Evolutionary conservation across 208 protist genomes (phyloP).

Genomic region (Trypanosoma congolense): DNA sequence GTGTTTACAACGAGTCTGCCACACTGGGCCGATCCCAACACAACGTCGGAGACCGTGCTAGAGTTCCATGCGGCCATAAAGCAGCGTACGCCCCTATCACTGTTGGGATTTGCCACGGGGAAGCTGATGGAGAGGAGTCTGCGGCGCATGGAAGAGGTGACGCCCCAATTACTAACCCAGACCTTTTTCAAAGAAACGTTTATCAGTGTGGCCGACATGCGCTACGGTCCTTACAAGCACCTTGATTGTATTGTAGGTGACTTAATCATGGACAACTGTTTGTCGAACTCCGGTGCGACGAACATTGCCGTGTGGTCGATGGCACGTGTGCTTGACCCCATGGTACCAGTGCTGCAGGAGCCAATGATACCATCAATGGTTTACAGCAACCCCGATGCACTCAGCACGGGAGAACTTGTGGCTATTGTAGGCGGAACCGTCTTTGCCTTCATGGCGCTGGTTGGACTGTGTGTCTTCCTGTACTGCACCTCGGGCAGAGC

Average conservation of each 20-base stretch:
- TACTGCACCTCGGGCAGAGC: conserved; percentile 20
- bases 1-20: conserved; percentile 43
- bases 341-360: neutral
- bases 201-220: conserved; percentile 23
- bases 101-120: conserved; percentile 14
- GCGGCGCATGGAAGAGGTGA: conserved; percentile 16
- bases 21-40: conserved; percentile 33
- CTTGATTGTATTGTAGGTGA: conserved; percentile 3
- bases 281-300: conserved; percentile 47
- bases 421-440: conserved; percentile 26
- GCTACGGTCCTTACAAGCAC: conserved; percentile 21
- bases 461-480: neutral
- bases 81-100: conserved; percentile 9
- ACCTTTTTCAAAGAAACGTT: conserved; percentile 20
- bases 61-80: conserved; percentile 10
- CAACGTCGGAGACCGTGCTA: conserved; percentile 7
- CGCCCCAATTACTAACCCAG: conserved; percentile 13
- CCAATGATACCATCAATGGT: conserved; percentile 30
- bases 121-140: conserved; percentile 11
- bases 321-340: conserved; percentile 24
- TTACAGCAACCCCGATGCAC: conserved; percentile 14
- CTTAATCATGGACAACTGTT: neutral
- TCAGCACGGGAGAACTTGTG: conserved; percentile 18
- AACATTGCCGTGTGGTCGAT: conserved; percentile 30
- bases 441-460: conserved; percentile 1